Conservation (phyloP, 2,329 filamentous ascomycete genomes). For the Colletotrichum sp. region DNA sequence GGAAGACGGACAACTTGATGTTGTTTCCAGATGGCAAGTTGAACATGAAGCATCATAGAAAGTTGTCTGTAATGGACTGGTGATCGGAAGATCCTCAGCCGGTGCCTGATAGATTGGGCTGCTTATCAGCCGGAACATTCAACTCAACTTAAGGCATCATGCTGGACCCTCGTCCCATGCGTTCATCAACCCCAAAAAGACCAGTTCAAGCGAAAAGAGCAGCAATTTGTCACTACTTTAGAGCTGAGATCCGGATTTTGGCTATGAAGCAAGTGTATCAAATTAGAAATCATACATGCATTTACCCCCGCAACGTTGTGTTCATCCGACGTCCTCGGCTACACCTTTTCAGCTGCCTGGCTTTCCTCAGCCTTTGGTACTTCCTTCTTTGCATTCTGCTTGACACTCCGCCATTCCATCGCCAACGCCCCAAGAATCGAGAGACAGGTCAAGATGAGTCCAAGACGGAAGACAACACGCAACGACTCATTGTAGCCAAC, state of each 20-base stretch:
- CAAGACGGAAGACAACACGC: constrained; percentile 58
- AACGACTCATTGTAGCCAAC: constrained; percentile 62
- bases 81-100: neutral
- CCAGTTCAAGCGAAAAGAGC: neutral
- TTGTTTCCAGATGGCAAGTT: neutral
- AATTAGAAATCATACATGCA: neutral
- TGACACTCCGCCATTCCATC: constrained; percentile 57
- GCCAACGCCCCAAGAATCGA: constrained; percentile 53
- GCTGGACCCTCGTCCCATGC: neutral
- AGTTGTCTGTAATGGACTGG: neutral
- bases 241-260: neutral
- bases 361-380: neutral
- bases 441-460: constrained; percentile 50
- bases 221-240: neutral
- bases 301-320: neutral
- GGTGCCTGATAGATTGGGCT: neutral
- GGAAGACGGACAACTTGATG: neutral
- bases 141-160: neutral
- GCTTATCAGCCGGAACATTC: neutral
- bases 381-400: neutral
- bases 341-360: neutral
- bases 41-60: neutral
- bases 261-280: neutral
- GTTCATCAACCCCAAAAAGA: neutral
- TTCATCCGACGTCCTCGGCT: neutral